Percentiles rank a stretch among this genome's conserved stretches.
Evolutionary conservation across 1,284 basidiomycete species (phyloP).

Genomic region (Tylopilus sp.): DNA sequence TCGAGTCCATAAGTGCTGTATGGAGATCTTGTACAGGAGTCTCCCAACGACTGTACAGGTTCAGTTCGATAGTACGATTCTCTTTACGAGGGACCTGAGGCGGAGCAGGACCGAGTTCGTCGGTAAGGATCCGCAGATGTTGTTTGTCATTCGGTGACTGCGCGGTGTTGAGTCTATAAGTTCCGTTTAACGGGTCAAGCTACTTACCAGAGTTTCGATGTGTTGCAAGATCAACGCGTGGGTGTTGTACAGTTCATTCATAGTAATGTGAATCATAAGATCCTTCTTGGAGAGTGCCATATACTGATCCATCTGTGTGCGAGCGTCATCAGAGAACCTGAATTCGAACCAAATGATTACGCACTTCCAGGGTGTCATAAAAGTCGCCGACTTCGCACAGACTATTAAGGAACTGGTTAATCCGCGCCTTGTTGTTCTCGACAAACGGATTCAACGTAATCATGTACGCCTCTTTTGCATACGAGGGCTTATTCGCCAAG

Average conservation of each 20-base stretch:
- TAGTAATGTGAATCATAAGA: conserved; percentile 95
- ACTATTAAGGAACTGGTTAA: conserved; percentile 95
- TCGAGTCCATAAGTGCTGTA: conserved; percentile 93
- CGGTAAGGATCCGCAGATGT: conserved; percentile 92
- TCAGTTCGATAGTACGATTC: conserved; percentile 90
- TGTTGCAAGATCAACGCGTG: conserved; percentile 94
- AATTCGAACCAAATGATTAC: conserved; percentile 15
- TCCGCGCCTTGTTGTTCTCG: conserved; percentile 95
- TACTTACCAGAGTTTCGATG: conserved; percentile 85
- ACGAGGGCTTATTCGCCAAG: conserved; percentile 97
- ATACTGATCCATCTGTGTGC: conserved; percentile 96
- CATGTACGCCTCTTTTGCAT: conserved; percentile 99
- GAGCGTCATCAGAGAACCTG: neutral
- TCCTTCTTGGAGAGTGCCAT: conserved; percentile 99
- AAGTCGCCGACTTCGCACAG: conserved; percentile 99
- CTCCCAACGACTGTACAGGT: conserved; percentile 97
- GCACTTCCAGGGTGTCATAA: conserved; percentile 95
- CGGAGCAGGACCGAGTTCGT: conserved; percentile 92
- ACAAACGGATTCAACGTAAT: conserved; percentile 97
- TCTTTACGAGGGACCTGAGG: conserved; percentile 96
- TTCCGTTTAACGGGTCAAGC: neutral
- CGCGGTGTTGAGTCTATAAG: conserved; percentile 5
- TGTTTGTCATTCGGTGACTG: conserved; percentile 97
- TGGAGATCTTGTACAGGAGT: conserved; percentile 98
- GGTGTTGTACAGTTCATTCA: conserved; percentile 99